These are phyloP conservation scores for Massariosphaeria phaeospora DNA, from an alignment of 495 filamentous ascomycete genomes.

Conservation along the genomic window DNA sequence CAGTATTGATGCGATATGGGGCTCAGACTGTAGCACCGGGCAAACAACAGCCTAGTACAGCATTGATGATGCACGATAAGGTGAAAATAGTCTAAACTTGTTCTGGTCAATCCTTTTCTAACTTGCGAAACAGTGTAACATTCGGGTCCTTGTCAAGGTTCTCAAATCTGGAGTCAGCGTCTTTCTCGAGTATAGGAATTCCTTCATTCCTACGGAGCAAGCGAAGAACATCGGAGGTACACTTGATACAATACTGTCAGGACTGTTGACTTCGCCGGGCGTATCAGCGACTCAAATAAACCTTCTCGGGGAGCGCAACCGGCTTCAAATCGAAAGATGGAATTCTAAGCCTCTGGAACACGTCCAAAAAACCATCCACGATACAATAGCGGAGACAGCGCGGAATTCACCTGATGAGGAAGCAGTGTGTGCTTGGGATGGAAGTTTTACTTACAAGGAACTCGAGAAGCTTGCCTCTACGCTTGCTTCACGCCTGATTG, in stretches of 20 bases:
- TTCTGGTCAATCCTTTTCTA: background rate
- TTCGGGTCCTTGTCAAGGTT: constrained; percentile 47
- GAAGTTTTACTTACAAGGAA: constrained; percentile 26
- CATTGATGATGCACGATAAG: constrained; percentile 17
- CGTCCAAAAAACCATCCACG: constrained; percentile 24
- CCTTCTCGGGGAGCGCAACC: constrained; percentile 20
- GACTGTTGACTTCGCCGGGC: constrained; percentile 6
- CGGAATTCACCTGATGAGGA: constrained; percentile 8
- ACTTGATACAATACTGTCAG: constrained; percentile 31
- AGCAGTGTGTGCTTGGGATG: constrained; percentile 31
- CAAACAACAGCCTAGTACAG: background rate
- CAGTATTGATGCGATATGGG: constrained; percentile 17
- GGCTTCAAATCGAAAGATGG: constrained; percentile 23
- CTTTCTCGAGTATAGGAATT: constrained; percentile 48
- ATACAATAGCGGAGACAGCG: constrained; percentile 12
- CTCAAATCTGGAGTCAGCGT: constrained; percentile 43
- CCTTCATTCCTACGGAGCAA: constrained; percentile 45
- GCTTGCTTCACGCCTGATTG: constrained; percentile 13
- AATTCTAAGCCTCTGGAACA: constrained; percentile 15
- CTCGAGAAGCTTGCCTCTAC: constrained; percentile 11
- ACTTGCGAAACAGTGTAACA: constrained; percentile 39
- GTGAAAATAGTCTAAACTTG: too few species aligned
- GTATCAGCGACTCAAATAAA: background rate
- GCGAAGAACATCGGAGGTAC: constrained; percentile 45
- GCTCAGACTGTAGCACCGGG: background rate